Conservation (phyloP, 768 basidiomycete genomes). For the Pulveroboletus sp. region DNA sequence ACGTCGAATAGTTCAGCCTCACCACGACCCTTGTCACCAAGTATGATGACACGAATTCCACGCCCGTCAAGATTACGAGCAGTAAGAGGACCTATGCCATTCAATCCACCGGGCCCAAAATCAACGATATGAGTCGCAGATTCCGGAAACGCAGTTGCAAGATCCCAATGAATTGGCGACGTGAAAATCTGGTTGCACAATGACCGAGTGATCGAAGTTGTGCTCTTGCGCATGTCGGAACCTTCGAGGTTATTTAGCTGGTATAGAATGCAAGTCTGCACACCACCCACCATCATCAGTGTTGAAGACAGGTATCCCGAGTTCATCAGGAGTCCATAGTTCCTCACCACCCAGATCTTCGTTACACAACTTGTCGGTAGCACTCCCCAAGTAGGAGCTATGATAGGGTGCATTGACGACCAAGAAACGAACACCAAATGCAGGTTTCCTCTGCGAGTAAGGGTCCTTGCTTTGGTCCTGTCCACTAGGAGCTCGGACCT, state of each 20-base stretch:
- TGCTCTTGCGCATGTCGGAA: conserved; percentile 68
- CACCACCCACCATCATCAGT: conserved; percentile 79
- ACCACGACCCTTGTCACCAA: conserved; percentile 87
- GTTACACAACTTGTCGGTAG: conserved; percentile 69
- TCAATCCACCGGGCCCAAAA: conserved; percentile 92
- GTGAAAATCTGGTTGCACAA: conserved; percentile 94
- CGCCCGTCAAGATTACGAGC: conserved; percentile 89
- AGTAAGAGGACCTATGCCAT: conserved; percentile 89
- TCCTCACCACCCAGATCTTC: conserved; percentile 77
- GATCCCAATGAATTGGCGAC: conserved; percentile 86
- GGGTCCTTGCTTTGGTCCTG: conserved; percentile 92
- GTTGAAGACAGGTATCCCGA: conserved; percentile 84
- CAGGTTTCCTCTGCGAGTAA: conserved; percentile 91
- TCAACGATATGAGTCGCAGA: conserved; percentile 92
- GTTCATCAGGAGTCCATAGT: conserved; percentile 63
- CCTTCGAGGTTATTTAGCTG: conserved; percentile 43
- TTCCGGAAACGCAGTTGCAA: conserved; percentile 85
- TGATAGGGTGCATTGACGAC: conserved; percentile 97
- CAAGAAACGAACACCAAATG: conserved; percentile 89
- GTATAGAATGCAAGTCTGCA: conserved; percentile 15
- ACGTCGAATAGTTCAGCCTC: conserved; percentile 81
- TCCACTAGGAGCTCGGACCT: conserved; percentile 81
- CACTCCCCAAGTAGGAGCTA: conserved; percentile 74
- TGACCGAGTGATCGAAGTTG: conserved; percentile 76
- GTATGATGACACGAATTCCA: conserved; percentile 84